Base-by-base conservation (phyloP, 805 yeast species). In the Lipomyces yamanashiensis region DNA sequence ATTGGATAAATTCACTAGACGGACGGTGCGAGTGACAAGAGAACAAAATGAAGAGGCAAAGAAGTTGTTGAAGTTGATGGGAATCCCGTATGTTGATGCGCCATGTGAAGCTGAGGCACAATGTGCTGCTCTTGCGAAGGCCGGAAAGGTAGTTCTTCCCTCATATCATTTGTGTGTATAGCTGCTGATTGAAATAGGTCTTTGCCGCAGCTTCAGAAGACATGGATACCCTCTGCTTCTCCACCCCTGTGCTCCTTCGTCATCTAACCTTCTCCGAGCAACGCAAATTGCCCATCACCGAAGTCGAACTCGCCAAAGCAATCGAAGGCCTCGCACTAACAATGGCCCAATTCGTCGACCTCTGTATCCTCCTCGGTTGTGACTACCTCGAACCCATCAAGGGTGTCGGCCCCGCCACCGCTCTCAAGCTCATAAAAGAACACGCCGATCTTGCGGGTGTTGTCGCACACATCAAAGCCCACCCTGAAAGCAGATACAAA, bases 31-130 rank as follows among this genome's bases (percentile, higher is more conserved):
- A 67, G 99, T 92, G 3, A 86, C 97, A 0, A 80, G 84, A 61
- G 92, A 91, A 70, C 99, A 95, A 69, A 95, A 93, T 71, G 98
- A 90, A 41, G 98, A 95, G 72, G 98, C 97, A 21, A 90, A 91
- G 75, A 81, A 84, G 67, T 77, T 95, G 59, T 80, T 95, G 61
- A 84, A 80, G 55, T 78, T 93, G 41, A 95, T 95, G 99, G 99
- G 99, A 0, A 89, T 95, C 55, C 99, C 99, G 1, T 90, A 80
- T 71, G 88, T 95, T 5, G 86, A 85, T 59, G 98, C 99, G 0
- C 99, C 99, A 1, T 88, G 97, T 74, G 99, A 95, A 76, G 99
- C 99, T 1, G 99, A 95, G 75, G 97, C 99, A 0, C 98, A 95
- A 72, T 95, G 99, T 80, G 98, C 99, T 0, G 95, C 86, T 67